Base-by-base conservation (phyloP, 2,329 filamentous ascomycete species). In the Trematosphaeria pertusa region DNA sequence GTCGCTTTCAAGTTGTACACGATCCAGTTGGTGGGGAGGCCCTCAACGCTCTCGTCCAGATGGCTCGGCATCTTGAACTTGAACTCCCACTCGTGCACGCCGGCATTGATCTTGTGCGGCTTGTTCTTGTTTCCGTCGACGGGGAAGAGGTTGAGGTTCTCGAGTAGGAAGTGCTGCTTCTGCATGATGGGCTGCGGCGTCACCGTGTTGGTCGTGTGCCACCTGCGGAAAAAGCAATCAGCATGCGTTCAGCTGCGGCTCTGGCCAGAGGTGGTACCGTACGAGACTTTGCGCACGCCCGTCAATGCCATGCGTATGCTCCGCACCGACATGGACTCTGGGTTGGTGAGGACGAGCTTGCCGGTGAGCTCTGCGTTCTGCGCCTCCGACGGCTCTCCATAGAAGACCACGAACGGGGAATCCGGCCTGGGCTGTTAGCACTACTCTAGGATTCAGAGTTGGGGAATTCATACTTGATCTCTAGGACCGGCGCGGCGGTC, bases 1-100 rank as follows among this genome's bases (percentile, higher is more conserved):
- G 91, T 92, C 1, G 93, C 94, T 73, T 96, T 96, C 64, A 99
- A 80, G 57, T 88, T 87, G 74, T 97, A 99, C 37, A 90, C 88
- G 50, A 97, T 86, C 74, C 88, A 93, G 12, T 89, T 92, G 60
- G 95, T 89, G 45, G 83, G 81, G 46, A 97, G 78, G 3, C 94
- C 94, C 73, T 97, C 94, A 31, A 99, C 84, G 65, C 91, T 96
- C 79, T 97, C 94, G 14, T 90, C 83, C 66, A 82, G 70, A 22
- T 69, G 66, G 9, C 69, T 71, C 10, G 73, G 70, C 56, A 80
- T 69, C 48, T 70, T 72, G 60, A 79, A 79, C 51, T 74, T 73
- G 58, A 79, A 80, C 21, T 74, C 71, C 76, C 76, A 79, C 60
- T 78, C 77, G 54, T 79, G 75, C 41, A 69, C 58, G 20, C 77